Base-by-base conservation (phyloP, 2,329 filamentous ascomycete species). In the Cladosporium sp. region DNA sequence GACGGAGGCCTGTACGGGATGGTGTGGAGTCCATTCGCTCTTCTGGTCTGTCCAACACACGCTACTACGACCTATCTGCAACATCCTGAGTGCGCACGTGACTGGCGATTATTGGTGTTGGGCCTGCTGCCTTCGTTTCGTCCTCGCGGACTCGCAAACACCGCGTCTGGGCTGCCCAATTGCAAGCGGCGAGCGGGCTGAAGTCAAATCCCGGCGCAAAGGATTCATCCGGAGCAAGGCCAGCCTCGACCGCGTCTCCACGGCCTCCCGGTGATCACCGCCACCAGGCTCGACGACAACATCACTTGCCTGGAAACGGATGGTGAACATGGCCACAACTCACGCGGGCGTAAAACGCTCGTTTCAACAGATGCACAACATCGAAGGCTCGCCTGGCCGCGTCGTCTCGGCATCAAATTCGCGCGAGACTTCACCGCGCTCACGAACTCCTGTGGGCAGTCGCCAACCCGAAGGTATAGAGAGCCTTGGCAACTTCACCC, bases 291-390 rank as follows among this genome's bases (percentile, higher is more conserved):
- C 43, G 42, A 22, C n/a, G 22, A 40, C 14, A 41, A 10, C 16
- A 43, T 11, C 41, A 18, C 10, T 28, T 14, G 41, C 41, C 16
- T 22, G 41, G 10, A 18, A 5, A 8, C 9, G 22, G 16, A 19
- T 40, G 33, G 46, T 34, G 40, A 18, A 37, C 32, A 66, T 65
- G 63, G 56, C 63, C 8, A 46, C 56, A 9, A 37, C 58, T n/a
- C 62, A 65, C 49, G 62, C 62, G 1, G 64, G 64, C 33, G 52
- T 63, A 34, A 66, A 66, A 46, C 61, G 64, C 33, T 58, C 62
- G 4, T 65, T 58, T 48, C 55, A 58, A 5, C 57, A 63, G 35
- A 62, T 66, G 61, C 55, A 56, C 37, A 61, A 55, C 32, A 31
- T 51, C 13, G 57, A 59, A 35, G 48, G 38, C 48, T 50, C 48